Percentiles rank a stretch among this genome's conserved stretches.
These are phyloP conservation scores for Umbelopsis vinacea DNA, from an alignment of 192 early-diverging fungal species.

Conservation along the genomic window DNA sequence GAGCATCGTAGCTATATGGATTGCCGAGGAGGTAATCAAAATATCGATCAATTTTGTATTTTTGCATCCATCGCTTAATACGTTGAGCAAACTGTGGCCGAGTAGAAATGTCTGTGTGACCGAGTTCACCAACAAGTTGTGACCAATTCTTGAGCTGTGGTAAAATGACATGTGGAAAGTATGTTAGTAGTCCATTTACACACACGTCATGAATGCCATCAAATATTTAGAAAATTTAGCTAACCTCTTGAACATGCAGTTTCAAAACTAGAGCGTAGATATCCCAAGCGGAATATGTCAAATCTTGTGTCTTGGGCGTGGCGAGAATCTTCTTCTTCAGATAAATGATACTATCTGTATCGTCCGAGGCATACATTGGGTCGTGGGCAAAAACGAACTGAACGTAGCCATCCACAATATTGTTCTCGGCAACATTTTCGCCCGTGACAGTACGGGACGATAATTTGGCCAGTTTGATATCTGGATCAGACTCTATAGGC, in stretches of 20 bases:
- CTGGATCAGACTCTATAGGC: background rate
- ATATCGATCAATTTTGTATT: constrained; percentile 46
- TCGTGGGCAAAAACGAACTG: constrained; percentile 45
- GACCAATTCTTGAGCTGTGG: constrained; percentile 47
- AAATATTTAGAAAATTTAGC: background rate
- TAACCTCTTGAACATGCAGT: constrained; percentile 40
- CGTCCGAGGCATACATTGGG: constrained; percentile 33
- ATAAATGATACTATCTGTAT: constrained; percentile 39
- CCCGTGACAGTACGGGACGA: constrained; percentile 25
- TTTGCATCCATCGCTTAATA: constrained; percentile 48
- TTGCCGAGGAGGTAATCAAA: constrained; percentile 46
- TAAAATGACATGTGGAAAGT: background rate
- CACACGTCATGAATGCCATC: background rate
- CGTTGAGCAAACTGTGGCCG: constrained; percentile 46
- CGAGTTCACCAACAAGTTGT: constrained; percentile 45
- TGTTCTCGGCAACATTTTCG: constrained; percentile 30
- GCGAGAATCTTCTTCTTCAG: constrained; percentile 37
- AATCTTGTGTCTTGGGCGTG: constrained; percentile 41
- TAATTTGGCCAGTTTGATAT: background rate
- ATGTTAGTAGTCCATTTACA: background rate
- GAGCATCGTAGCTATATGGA: constrained; percentile 31
- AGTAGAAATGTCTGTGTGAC: constrained; percentile 35
- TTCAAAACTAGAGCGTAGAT: constrained; percentile 38
- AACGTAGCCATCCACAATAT: constrained; percentile 41
- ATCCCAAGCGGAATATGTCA: constrained; percentile 42